Percentiles rank a stretch among this genome's conserved stretches.
These are phyloP conservation scores for Dispira parvispora DNA, from an alignment of 192 early-diverging fungal genomes.

Conservation along the genomic window DNA sequence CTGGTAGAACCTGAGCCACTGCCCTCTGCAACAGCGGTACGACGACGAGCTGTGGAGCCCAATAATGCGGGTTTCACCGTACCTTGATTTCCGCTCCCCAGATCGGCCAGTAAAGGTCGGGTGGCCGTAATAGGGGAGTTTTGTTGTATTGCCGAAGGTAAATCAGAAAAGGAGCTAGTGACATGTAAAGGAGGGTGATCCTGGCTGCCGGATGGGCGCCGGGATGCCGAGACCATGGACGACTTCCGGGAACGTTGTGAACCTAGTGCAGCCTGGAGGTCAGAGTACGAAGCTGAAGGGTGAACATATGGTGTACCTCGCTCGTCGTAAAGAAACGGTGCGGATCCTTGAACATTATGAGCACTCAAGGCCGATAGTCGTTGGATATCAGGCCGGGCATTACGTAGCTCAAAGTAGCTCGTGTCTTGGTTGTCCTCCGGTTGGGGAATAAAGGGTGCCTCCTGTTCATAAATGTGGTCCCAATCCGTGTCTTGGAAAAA, in stretches of 20 bases:
- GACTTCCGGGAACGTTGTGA: slow-evolving; percentile 5
- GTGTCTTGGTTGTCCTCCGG: slow-evolving; percentile 71
- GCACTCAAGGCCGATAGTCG: slow-evolving; percentile 48
- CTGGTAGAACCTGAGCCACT: background rate
- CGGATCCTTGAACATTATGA: slow-evolving; percentile 12
- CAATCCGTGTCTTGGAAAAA: slow-evolving; percentile 68
- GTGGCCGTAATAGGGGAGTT: slow-evolving; percentile 1
- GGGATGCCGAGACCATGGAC: background rate
- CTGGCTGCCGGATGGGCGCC: background rate
- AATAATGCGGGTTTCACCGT: background rate
- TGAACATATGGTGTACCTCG: background rate
- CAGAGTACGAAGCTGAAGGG: slow-evolving; percentile 1
- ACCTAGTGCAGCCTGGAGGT: background rate
- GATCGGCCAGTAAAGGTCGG: background rate
- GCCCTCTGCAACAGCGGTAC: background rate
- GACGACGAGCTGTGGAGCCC: background rate
- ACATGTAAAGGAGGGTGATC: background rate
- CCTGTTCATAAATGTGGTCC: slow-evolving; percentile 52
- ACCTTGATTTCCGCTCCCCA: background rate
- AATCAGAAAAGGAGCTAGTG: background rate
- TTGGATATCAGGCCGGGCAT: slow-evolving; percentile 62
- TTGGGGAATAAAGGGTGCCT: slow-evolving; percentile 71
- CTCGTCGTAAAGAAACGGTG: background rate
- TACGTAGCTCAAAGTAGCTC: slow-evolving; percentile 80
- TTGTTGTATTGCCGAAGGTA: background rate